Evolutionary conservation across 306 rosid genomes (phyloP).

Genomic region (Coriaria nepalensis): DNA sequence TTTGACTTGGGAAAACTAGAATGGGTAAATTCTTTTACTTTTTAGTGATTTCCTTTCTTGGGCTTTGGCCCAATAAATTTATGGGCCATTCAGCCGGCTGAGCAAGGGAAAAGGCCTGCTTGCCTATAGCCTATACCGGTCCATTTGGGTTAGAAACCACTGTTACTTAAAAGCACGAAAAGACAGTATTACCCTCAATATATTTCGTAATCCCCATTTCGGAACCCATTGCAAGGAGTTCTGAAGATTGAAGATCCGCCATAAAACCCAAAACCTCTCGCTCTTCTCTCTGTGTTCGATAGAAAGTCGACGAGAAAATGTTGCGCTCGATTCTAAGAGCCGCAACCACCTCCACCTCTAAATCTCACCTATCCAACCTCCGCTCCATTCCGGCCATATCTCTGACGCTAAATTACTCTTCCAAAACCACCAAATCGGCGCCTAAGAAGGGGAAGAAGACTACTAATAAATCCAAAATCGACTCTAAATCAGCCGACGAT

Average conservation of each 20-base stretch:
- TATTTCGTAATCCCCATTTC: too few species aligned
- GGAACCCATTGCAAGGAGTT: too few species aligned
- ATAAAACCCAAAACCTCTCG: slow-evolving; percentile 26
- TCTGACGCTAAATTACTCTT: slow-evolving; percentile 22
- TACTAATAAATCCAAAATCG: slow-evolving; percentile 15
- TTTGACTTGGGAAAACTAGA: too few species aligned
- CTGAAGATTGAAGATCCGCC: not conserved
- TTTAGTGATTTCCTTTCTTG: too few species aligned
- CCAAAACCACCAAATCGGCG: slow-evolving; percentile 27
- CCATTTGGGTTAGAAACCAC: too few species aligned
- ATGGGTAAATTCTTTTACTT: too few species aligned
- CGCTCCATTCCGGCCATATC: slow-evolving; percentile 12
- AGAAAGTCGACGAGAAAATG: slow-evolving; percentile 25
- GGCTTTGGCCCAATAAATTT: too few species aligned
- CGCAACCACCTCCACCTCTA: slow-evolving; percentile 21
- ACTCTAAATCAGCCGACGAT: slow-evolving; percentile 19
- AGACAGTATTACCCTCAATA: too few species aligned
- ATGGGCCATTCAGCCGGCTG: too few species aligned
- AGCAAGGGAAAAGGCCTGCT: too few species aligned
- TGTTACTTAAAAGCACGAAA: too few species aligned
- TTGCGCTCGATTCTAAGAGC: slow-evolving; percentile 33
- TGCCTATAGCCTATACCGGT: too few species aligned
- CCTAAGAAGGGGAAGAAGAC: slow-evolving; percentile 19
- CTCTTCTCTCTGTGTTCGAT: not conserved
- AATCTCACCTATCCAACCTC: slow-evolving; percentile 15